Evolutionary conservation across 805 yeast species (phyloP).

Genomic region (Candida taoyuanica): DNA sequence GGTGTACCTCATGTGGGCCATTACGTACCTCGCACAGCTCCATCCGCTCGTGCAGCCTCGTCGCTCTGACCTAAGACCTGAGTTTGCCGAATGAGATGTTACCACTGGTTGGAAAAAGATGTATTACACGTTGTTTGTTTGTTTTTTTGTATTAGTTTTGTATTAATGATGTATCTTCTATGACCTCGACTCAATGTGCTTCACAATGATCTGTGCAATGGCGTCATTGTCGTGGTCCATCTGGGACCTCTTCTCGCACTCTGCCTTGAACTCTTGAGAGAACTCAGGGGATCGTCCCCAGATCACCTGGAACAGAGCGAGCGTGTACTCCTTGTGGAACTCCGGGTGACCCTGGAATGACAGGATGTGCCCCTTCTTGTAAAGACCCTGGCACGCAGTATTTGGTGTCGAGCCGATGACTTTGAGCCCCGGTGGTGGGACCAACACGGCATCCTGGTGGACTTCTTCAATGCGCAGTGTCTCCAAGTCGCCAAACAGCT

Average conservation of each 20-base stretch:
- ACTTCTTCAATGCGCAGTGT: conserved; percentile 44
- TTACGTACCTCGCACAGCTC: conserved; percentile 77
- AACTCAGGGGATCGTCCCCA: not conserved
- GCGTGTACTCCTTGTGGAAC: conserved; percentile 63
- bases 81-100: conserved; percentile 32
- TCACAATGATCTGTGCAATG: not conserved
- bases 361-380: conserved; percentile 45
- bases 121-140: no score
- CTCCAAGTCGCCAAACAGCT: conserved; percentile 15
- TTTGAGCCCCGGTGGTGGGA: conserved; percentile 35
- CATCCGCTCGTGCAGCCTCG: conserved; percentile 91
- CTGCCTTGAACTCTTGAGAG: conserved; percentile 1
- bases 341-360: conserved; percentile 94
- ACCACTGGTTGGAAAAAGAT: no score
- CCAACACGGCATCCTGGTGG: conserved; percentile 54
- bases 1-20: conserved; percentile 90
- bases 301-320: conserved; percentile 20
- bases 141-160: no score
- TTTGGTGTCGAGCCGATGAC: conserved; percentile 50
- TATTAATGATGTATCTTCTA: no score
- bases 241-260: conserved; percentile 2
- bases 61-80: conserved; percentile 87
- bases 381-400: conserved; percentile 66
- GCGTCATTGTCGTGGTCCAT: conserved; percentile 7
- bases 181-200: not conserved